phyloP scores from a whole-genome alignment of 176 grass and related monocot species.

The Musa schizocarpa region DNA sequence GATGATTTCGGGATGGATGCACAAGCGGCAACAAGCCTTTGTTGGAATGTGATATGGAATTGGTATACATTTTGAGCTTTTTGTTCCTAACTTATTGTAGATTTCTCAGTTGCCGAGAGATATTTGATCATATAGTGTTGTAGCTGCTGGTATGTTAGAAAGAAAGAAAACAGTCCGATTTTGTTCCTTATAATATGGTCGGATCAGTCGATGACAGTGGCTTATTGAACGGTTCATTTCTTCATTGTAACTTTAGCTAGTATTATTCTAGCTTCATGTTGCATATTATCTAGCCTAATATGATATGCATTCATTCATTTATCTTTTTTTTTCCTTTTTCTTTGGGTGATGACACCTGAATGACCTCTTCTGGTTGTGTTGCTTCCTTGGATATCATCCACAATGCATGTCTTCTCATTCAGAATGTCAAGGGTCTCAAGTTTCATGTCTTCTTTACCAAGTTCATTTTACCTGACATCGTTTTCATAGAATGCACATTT shows the following conservation, averaged over 20 bases:
- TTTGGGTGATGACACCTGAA: no score
- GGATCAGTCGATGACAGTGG: no score
- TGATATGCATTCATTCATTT: background rate
- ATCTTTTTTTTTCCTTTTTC: no score
- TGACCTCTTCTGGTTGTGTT: background rate
- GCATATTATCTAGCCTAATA: background rate
- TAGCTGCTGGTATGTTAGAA: background rate
- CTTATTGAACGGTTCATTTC: background rate
- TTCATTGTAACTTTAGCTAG: background rate
- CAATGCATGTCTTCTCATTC: no score
- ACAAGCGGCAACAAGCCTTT: background rate
- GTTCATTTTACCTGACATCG: background rate
- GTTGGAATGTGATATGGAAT: background rate
- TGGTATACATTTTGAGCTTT: background rate
- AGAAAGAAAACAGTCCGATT: background rate
- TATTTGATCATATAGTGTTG: no score
- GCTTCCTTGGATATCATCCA: no score
- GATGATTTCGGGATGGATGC: background rate
- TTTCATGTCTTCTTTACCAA: background rate
- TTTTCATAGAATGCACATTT: background rate
- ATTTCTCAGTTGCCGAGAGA: background rate
- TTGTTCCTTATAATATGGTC: background rate
- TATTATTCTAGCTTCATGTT: background rate
- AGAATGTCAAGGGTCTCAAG: background rate
- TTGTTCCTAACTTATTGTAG: background rate